Base-by-base conservation (phyloP, 805 yeast species). In the Pichia membranifaciens region DNA sequence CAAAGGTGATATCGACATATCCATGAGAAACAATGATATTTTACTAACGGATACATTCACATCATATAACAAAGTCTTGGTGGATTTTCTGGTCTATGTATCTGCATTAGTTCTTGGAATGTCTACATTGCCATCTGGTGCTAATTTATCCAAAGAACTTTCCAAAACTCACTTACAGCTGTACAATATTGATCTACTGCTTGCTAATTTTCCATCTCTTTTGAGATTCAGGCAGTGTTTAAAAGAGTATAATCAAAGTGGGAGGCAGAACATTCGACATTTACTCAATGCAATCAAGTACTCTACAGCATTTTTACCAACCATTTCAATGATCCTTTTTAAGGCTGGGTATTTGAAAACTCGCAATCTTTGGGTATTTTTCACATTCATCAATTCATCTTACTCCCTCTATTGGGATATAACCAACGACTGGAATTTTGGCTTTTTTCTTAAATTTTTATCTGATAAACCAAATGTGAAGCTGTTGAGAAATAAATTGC, bases 381-480 rank as follows among this genome's bases (percentile, higher is more conserved):
- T 65, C 5, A 66, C 72, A 3, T 58, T 82, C 1, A 57, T 85
- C 36, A 88, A 86, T 60, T 84, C 98, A 0, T 57, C 78, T 0
- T 93, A 85, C 62, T 76, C 95, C 15, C 85, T 87, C 51, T 68
- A 79, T 47, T 93, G 99, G 99, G 99, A 93, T 64, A 65, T 91
- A 12, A 75, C 75, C 43, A 79, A 79, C 74, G 99, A 93, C 68
- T 93, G 99, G 99, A 79, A 81, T 38, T 71, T 88, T 42, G 74
- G 75, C 10, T 57, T 84, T 8, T 70, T 84, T 56, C 71, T 70
- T 39, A 54, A 58, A 34, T 57, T 61, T 31, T 42, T 63, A 25
- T 44, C 49, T 15, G 46, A 54, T 7, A 43, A 50, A 16, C 42
- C 47, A 8, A 52, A 52, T 16, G 38, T 52, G 3, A 57, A 57